Percentiles rank a stretch among this genome's conserved stretches.
phyloP scores from a whole-genome alignment of 345 rosid genomes.

The Theobroma cacao region DNA sequence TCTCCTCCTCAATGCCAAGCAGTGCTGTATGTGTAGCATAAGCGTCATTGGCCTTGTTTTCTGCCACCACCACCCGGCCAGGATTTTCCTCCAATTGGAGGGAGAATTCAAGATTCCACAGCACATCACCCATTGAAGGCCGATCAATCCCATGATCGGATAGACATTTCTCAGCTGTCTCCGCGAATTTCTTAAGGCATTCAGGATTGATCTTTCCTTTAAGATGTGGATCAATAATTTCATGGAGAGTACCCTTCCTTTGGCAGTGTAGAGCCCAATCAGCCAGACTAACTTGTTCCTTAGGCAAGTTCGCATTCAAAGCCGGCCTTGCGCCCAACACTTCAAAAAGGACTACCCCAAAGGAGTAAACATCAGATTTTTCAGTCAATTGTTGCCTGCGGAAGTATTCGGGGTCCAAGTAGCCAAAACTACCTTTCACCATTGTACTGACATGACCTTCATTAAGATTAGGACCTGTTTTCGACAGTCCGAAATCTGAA shows the following conservation, averaged over 20 bases:
- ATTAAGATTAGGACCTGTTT: constrained; percentile 46
- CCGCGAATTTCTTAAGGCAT: constrained; percentile 62
- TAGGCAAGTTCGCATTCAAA: constrained; percentile 37
- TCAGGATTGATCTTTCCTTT: constrained; percentile 48
- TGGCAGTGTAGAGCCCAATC: constrained; percentile 54
- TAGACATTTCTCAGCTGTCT: constrained; percentile 68
- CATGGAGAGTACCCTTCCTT: constrained; percentile 33
- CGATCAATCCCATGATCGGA: constrained; percentile 60
- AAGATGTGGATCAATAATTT: constrained; percentile 48
- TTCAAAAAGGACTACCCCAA: constrained; percentile 69
- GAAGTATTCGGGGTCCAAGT: constrained; percentile 68
- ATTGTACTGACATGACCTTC: constrained; percentile 57
- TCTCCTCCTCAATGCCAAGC: constrained; percentile 24
- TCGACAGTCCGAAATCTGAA: constrained; percentile 67
- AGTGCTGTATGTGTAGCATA: constrained; percentile 10
- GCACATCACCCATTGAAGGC: constrained; percentile 80
- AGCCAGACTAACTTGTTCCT: constrained; percentile 58
- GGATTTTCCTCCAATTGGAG: constrained; percentile 56
- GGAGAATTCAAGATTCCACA: constrained; percentile 76
- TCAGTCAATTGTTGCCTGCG: constrained; percentile 59
- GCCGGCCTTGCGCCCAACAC: constrained; percentile 56
- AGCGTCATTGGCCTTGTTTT: constrained; percentile 11
- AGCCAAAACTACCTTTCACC: constrained; percentile 71
- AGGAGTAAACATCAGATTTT: constrained; percentile 71
- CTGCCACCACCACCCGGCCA: constrained; percentile 20